Conservation (phyloP, 2,329 filamentous ascomycete genomes). For the Ophiostoma australiae region DNA sequence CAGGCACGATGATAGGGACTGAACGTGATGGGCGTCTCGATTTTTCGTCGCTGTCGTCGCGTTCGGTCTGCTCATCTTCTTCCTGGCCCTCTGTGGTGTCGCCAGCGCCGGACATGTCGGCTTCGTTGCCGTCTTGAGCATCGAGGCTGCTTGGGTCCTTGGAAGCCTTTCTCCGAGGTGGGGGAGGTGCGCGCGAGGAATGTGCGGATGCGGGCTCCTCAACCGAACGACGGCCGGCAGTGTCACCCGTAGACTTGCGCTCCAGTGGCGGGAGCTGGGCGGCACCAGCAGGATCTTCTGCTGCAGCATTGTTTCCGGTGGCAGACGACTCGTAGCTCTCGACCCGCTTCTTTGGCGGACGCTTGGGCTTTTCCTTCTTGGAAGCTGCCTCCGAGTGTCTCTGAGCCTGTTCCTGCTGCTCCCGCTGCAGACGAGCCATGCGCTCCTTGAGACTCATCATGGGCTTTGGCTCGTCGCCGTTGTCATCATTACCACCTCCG, state of each 20-base stretch:
- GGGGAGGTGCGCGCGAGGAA: conserved; percentile 38
- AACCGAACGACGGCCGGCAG: conserved; percentile 45
- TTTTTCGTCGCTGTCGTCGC: conserved; percentile 68
- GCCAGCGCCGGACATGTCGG: conserved; percentile 59
- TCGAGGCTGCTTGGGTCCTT: conserved; percentile 41
- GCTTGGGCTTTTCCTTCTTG: conserved; percentile 86
- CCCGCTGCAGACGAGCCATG: conserved; percentile 87
- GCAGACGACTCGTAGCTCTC: conserved; percentile 42
- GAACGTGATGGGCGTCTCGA: conserved; percentile 33
- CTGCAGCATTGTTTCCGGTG: conserved; percentile 8
- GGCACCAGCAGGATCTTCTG: conserved; percentile 34
- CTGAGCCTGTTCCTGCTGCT: conserved; percentile 84
- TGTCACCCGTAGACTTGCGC: conserved; percentile 46
- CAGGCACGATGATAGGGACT: conserved; percentile 22
- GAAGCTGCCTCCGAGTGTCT: conserved; percentile 70
- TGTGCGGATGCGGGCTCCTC: conserved; percentile 42
- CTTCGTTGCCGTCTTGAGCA: conserved; percentile 57
- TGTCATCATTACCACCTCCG: conserved; percentile 29
- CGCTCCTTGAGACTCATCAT: conserved; percentile 90
- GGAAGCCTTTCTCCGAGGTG: conserved; percentile 51
- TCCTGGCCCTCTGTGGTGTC: conserved; percentile 58
- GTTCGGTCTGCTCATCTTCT: conserved; percentile 58
- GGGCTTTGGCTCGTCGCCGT: conserved; percentile 80
- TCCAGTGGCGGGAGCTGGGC: conserved; percentile 40
- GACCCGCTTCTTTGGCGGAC: conserved; percentile 62